Base-by-base conservation (phyloP, 495 filamentous ascomycete species). In the Aspergillus nidulans region DNA sequence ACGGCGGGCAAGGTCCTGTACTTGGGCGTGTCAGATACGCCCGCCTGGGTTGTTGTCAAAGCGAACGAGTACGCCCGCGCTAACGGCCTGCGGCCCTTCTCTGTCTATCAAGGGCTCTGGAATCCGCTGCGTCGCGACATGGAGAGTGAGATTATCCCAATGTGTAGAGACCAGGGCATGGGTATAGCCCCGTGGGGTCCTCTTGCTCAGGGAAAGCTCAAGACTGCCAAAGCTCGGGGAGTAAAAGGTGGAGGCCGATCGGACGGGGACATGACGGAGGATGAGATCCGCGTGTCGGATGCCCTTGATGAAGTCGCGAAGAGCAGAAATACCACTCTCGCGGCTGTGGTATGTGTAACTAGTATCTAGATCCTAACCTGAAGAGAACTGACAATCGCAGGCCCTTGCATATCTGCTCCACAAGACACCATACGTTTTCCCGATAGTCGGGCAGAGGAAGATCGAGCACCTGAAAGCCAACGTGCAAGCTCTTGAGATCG, bases 341-440 rank as follows among this genome's bases (percentile, higher is more conserved):
- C 57, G 4, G 55, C 55, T n/a, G 42, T 56, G 39, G 59, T 58
- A 40, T 20, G 59, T 49, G n/a, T n/a, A n/a, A 36, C 15, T 8
- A 20, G 10, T n/a, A 2, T 10, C 6, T 4, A 9, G 19, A 9
- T 4, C 18, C 7, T 18, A 21, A 43, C 30, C 30, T 34, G 10
- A 21, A 23, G 6, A 19, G 8, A 16, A 7, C 43, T 46, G 21
- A 46, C 43, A 32, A 7, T 23, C 24, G 16, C 36, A 58, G 49
- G 88, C 89, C 2, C 66, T 90, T 48, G 87, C 88, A 3, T 91
- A 91, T 66, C 83, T 91, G 5, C 77, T 84, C 66, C 76, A 81
- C 65, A 91, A 91, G 68, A 73, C 85, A 12, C 83, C 87, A 0
- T 86, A 90, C 58, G 85, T 89, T 21, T 91, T 90, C 67, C 88